These are phyloP conservation scores for Nemania abortiva DNA, from an alignment of 2,329 filamentous ascomycete species.

Conservation along the genomic window DNA sequence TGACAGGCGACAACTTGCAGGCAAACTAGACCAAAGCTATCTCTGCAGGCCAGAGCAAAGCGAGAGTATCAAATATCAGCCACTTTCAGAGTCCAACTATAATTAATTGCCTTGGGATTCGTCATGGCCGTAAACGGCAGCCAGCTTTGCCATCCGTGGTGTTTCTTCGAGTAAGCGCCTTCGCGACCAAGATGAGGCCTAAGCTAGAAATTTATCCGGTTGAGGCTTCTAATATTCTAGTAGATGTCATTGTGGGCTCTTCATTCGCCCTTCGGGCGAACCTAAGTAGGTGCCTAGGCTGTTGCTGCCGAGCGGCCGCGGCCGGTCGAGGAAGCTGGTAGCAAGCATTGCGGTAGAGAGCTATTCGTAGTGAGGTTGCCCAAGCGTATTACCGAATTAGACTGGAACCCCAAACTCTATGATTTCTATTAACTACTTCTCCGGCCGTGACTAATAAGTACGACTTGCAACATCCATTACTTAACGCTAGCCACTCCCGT, in stretches of 20 bases:
- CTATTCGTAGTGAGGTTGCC: not conserved
- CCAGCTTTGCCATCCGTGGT: not conserved
- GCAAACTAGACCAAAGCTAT: no score
- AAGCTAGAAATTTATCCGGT: not conserved
- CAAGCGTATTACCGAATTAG: not conserved
- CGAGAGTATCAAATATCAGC: no score
- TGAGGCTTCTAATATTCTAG: not conserved
- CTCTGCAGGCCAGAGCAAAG: no score
- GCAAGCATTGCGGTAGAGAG: not conserved
- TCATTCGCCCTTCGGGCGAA: no score
- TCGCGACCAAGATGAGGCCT: not conserved
- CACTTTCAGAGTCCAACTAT: no score
- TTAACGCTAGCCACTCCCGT: not conserved
- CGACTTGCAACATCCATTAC: not conserved
- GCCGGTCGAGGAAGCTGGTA: not conserved
- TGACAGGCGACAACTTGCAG: no score
- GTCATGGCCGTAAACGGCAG: no score
- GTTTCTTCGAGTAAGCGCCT: not conserved
- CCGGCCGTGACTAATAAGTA: not conserved
- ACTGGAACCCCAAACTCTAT: not conserved
- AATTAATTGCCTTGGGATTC: no score
- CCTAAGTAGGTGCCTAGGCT: no score
- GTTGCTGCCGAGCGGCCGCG: not conserved
- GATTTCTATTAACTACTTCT: not conserved
- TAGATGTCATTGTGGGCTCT: no score